phyloP scores from a whole-genome alignment of 2,329 filamentous ascomycete genomes.

The Curvularia spicifera region DNA sequence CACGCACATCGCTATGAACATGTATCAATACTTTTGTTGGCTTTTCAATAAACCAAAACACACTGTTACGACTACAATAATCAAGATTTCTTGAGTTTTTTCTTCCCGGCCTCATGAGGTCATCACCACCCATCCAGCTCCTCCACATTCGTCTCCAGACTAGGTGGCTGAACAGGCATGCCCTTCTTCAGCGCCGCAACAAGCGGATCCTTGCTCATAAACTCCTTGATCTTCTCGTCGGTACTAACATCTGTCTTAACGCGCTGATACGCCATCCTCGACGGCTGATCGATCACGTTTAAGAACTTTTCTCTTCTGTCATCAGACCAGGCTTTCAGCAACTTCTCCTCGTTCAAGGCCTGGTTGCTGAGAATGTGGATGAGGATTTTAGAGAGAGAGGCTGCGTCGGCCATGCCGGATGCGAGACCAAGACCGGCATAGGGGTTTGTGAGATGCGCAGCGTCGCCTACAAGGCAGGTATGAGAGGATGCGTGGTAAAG shows the following conservation, averaged over 20 bases:
- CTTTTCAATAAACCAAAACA: neutral
- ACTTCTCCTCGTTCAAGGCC: constrained; percentile 24
- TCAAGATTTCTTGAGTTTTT: neutral
- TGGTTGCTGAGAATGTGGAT: constrained; percentile 29
- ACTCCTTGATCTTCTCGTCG: constrained; percentile 31
- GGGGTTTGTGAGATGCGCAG: constrained; percentile 51
- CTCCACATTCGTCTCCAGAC: constrained; percentile 33
- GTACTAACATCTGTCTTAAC: constrained; percentile 37
- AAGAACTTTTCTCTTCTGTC: constrained; percentile 46
- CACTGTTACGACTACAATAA: neutral
- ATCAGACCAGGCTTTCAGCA: constrained; percentile 46
- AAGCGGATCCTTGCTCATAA: constrained; percentile 38
- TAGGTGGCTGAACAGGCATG: constrained; percentile 40
- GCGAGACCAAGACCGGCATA: constrained; percentile 48
- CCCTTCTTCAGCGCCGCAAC: constrained; percentile 40
- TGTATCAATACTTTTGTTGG: neutral
- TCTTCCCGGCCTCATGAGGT: neutral
- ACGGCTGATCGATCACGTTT: constrained; percentile 45
- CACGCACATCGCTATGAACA: neutral
- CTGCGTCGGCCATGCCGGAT: constrained; percentile 45
- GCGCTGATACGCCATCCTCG: constrained; percentile 36
- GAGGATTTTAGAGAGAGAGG: constrained; percentile 39
- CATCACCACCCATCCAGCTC: constrained; percentile 39
- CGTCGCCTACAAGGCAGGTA: constrained; percentile 50
- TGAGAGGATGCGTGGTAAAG: constrained; percentile 30